Evolutionary conservation across 495 filamentous ascomycete genomes (phyloP).

Genomic region (Cercophora newfieldiana): DNA sequence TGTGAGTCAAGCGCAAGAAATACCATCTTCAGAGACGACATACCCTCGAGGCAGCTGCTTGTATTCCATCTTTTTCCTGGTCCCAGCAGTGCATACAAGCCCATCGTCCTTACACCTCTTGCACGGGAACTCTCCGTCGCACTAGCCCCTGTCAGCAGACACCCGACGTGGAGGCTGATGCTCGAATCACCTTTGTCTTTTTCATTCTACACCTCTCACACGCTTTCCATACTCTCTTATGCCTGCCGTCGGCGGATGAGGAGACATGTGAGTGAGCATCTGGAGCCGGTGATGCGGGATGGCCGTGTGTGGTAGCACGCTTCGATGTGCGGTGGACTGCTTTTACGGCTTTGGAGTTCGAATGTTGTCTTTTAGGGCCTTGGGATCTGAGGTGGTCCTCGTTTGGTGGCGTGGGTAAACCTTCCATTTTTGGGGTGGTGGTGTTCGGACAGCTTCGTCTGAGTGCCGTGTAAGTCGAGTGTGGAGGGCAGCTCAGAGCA

Average conservation of each 20-base stretch:
- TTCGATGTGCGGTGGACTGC: conserved; percentile 31
- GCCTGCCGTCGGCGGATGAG: conserved; percentile 45
- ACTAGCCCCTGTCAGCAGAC: conserved; percentile 44
- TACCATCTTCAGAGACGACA: conserved; percentile 1
- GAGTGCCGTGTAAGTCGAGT: conserved; percentile 21
- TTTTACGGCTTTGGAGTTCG: conserved; percentile 33
- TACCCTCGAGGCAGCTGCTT: conserved; percentile 58
- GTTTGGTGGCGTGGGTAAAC: conserved; percentile 48
- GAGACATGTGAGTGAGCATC: conserved; percentile 33
- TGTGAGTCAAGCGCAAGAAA: conserved; percentile 25
- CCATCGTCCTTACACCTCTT: conserved; percentile 66
- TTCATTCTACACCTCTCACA: conserved; percentile 71
- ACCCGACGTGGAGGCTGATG: neutral
- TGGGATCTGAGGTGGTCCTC: conserved; percentile 43
- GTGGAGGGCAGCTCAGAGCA: conserved; percentile 3
- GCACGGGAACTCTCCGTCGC: conserved; percentile 67
- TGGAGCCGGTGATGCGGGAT: conserved; percentile 29
- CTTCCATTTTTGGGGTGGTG: conserved; percentile 36
- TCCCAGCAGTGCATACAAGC: conserved; percentile 57
- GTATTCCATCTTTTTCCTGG: conserved; percentile 59
- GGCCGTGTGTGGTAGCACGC: conserved; percentile 32
- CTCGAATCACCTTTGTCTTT: conserved; percentile 61
- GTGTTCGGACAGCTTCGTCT: neutral
- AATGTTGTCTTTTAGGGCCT: conserved; percentile 25
- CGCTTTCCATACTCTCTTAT: conserved; percentile 69